Base-by-base conservation (phyloP, 176 grass and related monocot genomes). In the Dactylis glomerata region DNA sequence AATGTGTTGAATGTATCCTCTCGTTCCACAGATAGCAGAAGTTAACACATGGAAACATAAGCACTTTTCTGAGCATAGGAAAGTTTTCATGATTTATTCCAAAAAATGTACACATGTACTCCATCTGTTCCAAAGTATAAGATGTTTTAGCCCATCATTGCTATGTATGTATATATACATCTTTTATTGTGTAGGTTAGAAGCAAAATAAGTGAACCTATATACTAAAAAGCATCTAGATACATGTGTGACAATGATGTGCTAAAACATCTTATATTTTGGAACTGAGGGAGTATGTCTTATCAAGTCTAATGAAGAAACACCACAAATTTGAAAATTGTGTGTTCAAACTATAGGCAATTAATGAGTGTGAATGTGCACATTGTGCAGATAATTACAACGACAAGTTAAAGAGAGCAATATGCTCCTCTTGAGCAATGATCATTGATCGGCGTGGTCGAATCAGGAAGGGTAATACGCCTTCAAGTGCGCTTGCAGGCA, bases 401-500 rank as follows among this genome's bases (percentile, higher is more conserved):
- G 15, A 73, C 15, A 28, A 45, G 14, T 45, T 46, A 31, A 47
- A 30, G 7, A 10, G 42, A 73, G 23, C 41, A 73, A 71, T 73
- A 24, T 42, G 40, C 23, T 86, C 83, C 77, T 81, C 47, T 7
- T 41, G n/a, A 37, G 31, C 16, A 37, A 28, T 14, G 56, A 59
- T 38, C n/a, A n/a, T n/a, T n/a, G n/a, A n/a, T 7, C 27, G 15
- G 41, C 0, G 77, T 33, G 66, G 62, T 37, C 4, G 32, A 72
- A 78, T 90, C 57, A 83, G 6, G 16, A 64, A 59, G 87, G 82
- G 85, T 93, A 97, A 55, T 50, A 87, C 11, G 65, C 87, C 61
- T 84, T 92, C 5, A 93, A 28, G 45, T 85, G 71, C 56, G 77
- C 38, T 52, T 76, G 56, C 24, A 98, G 79, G 77, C 93, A 98